phyloP scores from a whole-genome alignment of 2,329 filamentous ascomycete genomes.

The Bipolaris bicolor region DNA sequence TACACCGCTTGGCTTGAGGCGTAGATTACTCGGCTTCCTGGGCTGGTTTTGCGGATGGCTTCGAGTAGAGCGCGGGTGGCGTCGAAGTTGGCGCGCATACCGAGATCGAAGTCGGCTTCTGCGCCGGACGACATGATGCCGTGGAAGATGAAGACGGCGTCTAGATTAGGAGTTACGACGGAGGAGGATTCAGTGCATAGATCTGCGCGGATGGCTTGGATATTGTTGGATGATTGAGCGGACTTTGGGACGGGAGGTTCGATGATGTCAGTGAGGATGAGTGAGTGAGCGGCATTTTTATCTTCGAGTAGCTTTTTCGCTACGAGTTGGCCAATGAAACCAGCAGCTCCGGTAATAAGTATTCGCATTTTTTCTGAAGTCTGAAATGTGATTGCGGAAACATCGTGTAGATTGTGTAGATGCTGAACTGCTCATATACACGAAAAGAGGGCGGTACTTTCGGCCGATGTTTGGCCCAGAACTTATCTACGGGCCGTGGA shows the following conservation, averaged over 20 bases:
- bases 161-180: constrained; percentile 19
- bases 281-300: constrained; percentile 47
- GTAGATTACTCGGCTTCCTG: constrained; percentile 62
- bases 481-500: not conserved
- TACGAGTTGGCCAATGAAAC: constrained; percentile 66
- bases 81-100: constrained; percentile 64
- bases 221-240: constrained; percentile 47
- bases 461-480: not conserved
- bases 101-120: constrained; percentile 63
- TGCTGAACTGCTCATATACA: constrained; percentile 9
- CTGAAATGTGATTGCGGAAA: not conserved
- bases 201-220: constrained; percentile 57
- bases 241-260: constrained; percentile 57
- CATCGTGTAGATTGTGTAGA: not conserved
- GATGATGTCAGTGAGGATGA: constrained; percentile 63
- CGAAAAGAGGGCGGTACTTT: not conserved
- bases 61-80: constrained; percentile 61
- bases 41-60: constrained; percentile 55
- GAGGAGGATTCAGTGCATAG: constrained; percentile 45
- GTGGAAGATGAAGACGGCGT: constrained; percentile 61
- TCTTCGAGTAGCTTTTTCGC: constrained; percentile 59
- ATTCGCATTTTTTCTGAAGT: constrained; percentile 42
- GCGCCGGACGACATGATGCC: constrained; percentile 69
- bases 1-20: constrained; percentile 66
- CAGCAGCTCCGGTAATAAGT: constrained; percentile 66